A percentile compares a stretch with the other conserved stretches of the same genome.
Conservation (phyloP, 148 eudicot species). For the Vaccinium macrocarpon region DNA sequence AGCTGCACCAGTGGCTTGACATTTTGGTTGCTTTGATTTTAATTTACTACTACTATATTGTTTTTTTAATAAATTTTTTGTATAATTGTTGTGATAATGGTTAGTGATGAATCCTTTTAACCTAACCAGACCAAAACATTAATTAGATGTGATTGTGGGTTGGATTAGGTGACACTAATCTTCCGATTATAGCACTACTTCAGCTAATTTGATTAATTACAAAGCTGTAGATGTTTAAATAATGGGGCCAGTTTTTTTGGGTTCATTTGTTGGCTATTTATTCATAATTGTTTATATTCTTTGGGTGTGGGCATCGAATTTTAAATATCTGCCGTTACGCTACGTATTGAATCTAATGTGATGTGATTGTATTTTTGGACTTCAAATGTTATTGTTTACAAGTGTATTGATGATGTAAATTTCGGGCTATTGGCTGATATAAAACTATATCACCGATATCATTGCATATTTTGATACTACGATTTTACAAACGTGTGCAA, state of each 20-base stretch:
- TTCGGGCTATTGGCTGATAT: neutral
- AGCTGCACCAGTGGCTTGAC: conserved; percentile 39
- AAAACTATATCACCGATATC: neutral
- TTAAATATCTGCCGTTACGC: neutral
- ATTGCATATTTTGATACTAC: neutral
- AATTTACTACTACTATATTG: neutral
- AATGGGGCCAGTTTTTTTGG: neutral
- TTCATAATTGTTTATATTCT: neutral
- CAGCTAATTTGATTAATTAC: neutral
- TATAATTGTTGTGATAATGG: neutral
- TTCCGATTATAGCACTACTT: neutral
- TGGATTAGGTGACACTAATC: conserved; percentile 7
- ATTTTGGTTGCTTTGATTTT: conserved; percentile 22
- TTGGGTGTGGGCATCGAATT: neutral
- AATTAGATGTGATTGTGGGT: neutral
- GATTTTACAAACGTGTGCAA: neutral
- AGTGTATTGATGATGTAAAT: neutral
- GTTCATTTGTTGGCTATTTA: neutral
- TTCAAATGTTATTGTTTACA: neutral
- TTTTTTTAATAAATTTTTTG: neutral
- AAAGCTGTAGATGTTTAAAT: neutral
- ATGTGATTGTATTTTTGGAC: neutral
- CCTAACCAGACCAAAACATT: neutral
- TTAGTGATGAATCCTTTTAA: neutral
- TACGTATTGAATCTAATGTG: neutral